Evolutionary conservation across 2,329 filamentous ascomycete species (phyloP), one percentile per base, ranked within the genome.

Genomic region (Penicillium sp.): DNA sequence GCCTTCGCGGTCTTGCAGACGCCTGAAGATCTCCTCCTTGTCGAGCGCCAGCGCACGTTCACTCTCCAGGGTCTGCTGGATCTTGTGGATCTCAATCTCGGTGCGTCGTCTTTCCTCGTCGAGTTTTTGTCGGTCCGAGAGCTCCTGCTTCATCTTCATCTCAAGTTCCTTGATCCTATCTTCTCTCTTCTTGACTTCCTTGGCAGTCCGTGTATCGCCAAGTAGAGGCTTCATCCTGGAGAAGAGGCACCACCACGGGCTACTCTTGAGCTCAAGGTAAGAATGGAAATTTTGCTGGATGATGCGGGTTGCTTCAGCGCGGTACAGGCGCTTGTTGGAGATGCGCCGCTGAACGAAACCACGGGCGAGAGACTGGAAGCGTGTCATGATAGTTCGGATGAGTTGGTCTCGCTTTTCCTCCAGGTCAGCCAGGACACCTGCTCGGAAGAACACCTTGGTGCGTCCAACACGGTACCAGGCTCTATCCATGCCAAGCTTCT

Each of bases 1-100:
- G 12, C 88, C 85, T 78, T 99, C 95, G n/a, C 95, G 90, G 57
- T 89, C 82, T 74, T 97, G 95, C 24, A 99, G 83, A n/a, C 96
- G 88, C 75, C 94, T 96, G 83, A 98, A 99, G 63, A 99, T 99
- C 72, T 99, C 95, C 75, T 99, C 96, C 76, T 99, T 99, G 78
- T 99, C 95, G 5, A 99, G 82, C 0, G 95, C 95, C 45, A 99
- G 84, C n/a, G 94, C 92, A 54, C 95, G 88, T 78, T 99, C 96
- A 68, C 93, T 97, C 76, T 99, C 96, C 1, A 99, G 84, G 0
- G 92, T 96, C 71, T 98, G 92, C 75, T 97, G 93, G 51, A 98
- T 91, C 35, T 91, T 89, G 68, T 93, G 87, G 72, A 97, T 90
- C 72, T 99, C 95, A 15, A 89, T 84, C 69, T 98, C 91, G 1